Conservation (phyloP, 768 basidiomycete genomes). For the Kwoniella sp. region DNA sequence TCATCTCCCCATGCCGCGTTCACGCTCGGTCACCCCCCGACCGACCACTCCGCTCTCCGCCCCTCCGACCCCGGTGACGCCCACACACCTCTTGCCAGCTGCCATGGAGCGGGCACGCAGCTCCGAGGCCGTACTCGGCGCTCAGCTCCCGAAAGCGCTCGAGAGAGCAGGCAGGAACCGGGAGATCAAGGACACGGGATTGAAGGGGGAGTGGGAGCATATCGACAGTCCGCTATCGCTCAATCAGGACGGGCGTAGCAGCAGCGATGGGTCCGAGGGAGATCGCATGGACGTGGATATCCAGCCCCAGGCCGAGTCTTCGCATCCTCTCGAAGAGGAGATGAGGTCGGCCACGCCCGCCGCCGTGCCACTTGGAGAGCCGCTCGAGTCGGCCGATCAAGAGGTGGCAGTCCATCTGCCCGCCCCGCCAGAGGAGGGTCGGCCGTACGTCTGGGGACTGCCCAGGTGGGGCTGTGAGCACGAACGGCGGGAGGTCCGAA, state of each 20-base stretch:
- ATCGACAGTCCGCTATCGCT: conserved; percentile 1
- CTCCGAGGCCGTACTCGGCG: conserved; percentile 28
- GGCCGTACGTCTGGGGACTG: conserved; percentile 40
- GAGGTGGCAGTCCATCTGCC: conserved; percentile 14
- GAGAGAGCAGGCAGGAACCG: conserved; percentile 20
- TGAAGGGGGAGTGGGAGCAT: conserved; percentile 24
- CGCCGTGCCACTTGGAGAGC: conserved; percentile 5
- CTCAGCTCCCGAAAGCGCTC: not conserved
- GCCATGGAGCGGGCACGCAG: conserved; percentile 40
- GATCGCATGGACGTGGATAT: too few relatives aligned
- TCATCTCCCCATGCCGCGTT: conserved; percentile 13
- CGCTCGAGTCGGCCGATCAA: conserved; percentile 4
- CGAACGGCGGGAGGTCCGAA: conserved; percentile 35
- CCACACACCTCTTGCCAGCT: conserved; percentile 27
- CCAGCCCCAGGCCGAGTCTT: too few relatives aligned
- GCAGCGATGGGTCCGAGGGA: too few relatives aligned
- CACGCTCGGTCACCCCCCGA: conserved; percentile 15
- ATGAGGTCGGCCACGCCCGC: too few relatives aligned
- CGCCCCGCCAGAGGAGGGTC: conserved; percentile 17
- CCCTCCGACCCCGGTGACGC: conserved; percentile 38
- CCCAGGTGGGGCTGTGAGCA: conserved; percentile 42
- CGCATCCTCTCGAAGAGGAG: too few relatives aligned
- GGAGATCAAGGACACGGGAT: conserved; percentile 33
- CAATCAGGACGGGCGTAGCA: too few relatives aligned
- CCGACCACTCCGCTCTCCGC: conserved; percentile 33